Evolutionary conservation across 805 yeast genomes (phyloP).

Genomic region (Kuraishia molischiana): DNA sequence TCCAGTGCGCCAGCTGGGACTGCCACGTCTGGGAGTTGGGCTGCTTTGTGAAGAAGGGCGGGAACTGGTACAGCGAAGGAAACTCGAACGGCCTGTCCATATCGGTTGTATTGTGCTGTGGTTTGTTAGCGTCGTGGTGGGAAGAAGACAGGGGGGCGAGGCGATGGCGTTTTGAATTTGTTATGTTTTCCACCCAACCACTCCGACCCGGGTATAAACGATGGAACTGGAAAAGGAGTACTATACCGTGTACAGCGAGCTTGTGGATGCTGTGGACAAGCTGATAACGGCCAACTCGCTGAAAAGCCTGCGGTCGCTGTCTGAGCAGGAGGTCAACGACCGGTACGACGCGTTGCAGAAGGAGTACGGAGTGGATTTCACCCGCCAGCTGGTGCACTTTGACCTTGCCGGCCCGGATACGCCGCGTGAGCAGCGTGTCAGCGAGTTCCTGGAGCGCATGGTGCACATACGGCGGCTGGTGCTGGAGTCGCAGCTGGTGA

Average conservation of each 20-base stretch:
- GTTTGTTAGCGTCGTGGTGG: no score
- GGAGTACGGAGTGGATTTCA: background rate
- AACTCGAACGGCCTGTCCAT: conserved; percentile 13
- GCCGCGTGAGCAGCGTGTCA: background rate
- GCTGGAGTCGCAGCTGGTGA: conserved; percentile 5
- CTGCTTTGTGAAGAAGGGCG: conserved; percentile 88
- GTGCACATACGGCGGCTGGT: conserved; percentile 4
- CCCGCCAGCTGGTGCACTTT: background rate
- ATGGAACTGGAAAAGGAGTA: background rate
- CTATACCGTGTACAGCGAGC: background rate
- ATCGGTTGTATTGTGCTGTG: background rate
- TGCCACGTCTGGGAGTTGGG: conserved; percentile 71
- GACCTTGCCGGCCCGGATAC: background rate
- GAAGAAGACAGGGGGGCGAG: no score
- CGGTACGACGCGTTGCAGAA: background rate
- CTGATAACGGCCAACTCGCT: background rate
- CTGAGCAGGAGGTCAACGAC: background rate
- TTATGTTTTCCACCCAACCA: no score
- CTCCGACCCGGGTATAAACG: no score
- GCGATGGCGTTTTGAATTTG: no score
- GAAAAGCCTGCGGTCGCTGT: background rate
- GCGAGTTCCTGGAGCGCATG: conserved; percentile 3
- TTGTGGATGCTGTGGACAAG: background rate
- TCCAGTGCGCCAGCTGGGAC: conserved; percentile 79
- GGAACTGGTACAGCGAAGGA: conserved; percentile 62